Evolutionary conservation across 2,329 filamentous ascomycete species (phyloP), one percentile per base, ranked within the genome.

Genomic region (Stagonosporopsis chrysanthemi): DNA sequence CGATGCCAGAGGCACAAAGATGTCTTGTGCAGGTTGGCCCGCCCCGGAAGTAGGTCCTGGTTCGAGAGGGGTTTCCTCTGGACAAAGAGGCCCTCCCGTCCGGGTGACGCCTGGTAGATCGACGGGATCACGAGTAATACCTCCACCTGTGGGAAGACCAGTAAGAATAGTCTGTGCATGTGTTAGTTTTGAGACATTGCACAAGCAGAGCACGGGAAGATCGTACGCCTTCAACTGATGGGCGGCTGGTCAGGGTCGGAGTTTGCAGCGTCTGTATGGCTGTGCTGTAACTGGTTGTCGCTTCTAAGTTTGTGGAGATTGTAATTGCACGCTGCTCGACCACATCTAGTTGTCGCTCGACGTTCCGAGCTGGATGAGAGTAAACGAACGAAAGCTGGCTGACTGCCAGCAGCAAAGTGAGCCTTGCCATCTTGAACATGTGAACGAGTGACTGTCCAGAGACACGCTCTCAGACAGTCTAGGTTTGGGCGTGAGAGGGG

Each of bases 1-100:
- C 22, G 39, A 40, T 6, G 29, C 17, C 53, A 82, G 78, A 0
- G 78, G 67, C 28, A 74, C 68, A 53, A 82, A 82, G 9, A 82
- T 66, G 31, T 77, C 70, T 2, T 47, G 51, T 8, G 67, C 68
- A 15, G 58, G 62, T 24, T 54, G 50, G 4, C 41, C 57, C 6
- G 61, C 41, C 17, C 65, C 61, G 5, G 28, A 49, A 14, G 66
- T 71, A 19, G 68, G 63, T 9, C 69, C 71, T n/a, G 73, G 72
- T 4, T 36, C 43, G 5, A 76, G 66, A 12, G 71, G 67, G 14
- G 68, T 69, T 33, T 68, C 58, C 22, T 68, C 66, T 3, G 74
- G 73, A 22, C 56, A 62, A 14, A 76, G 60, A 35, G 67, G 64
- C 26, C 58, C 64, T 15, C 28, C 49, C 14, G 72, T 63, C 15